Evolutionary conservation across 768 basidiomycete species (phyloP).

Genomic region (Lentinula guzmanii): DNA sequence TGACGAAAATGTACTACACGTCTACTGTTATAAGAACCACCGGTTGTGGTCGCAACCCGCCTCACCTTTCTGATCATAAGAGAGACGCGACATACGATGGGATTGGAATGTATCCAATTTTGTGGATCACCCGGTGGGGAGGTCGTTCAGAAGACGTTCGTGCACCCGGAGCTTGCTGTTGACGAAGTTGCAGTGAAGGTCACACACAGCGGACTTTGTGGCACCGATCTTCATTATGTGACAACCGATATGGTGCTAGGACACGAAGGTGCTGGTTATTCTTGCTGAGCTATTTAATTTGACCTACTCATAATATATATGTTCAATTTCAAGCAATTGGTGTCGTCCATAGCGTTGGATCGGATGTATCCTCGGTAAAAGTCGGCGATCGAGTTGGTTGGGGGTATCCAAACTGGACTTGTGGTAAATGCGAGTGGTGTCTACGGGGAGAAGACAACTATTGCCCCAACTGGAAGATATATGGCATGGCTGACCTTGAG

Average conservation of each 20-base stretch:
- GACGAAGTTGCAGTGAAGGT: conserved; percentile 4
- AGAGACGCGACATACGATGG: background rate
- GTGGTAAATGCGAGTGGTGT: conserved; percentile 23
- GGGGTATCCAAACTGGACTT: conserved; percentile 25
- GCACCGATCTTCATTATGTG: conserved; percentile 27
- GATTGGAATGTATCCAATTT: background rate
- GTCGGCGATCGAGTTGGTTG: conserved; percentile 29
- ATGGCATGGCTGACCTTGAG: conserved; percentile 15
- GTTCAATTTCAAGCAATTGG: conserved; percentile 14
- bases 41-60: background rate
- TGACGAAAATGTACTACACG: background rate
- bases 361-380: background rate
- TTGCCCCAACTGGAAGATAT: conserved; percentile 12
- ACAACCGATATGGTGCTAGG: conserved; percentile 24
- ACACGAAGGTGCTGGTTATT: conserved; percentile 22
- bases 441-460: conserved; percentile 24
- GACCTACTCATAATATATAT: background rate
- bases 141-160: background rate
- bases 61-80: background rate
- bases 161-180: background rate
- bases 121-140: background rate
- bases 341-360: conserved; percentile 22
- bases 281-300: too few species aligned
- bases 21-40: background rate
- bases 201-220: conserved; percentile 22